A percentile compares a stretch with the other conserved stretches of the same genome.
phyloP scores from a whole-genome alignment of 108 stramenopile species.

The Nitzschia inconspicua region DNA sequence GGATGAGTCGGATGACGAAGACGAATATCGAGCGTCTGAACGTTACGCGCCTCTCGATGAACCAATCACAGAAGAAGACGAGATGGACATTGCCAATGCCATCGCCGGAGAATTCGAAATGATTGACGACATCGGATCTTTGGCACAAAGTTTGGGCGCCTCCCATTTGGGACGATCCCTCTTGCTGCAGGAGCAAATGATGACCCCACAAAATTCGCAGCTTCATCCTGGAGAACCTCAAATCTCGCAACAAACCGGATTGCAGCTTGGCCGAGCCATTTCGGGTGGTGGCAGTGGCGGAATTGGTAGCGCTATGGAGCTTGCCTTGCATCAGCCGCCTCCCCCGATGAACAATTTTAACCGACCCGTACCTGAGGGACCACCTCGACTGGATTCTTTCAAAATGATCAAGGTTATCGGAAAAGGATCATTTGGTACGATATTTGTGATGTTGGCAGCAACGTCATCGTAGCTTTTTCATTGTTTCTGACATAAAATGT shows the following conservation, averaged over 20 bases:
- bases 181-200: slow-evolving; percentile 66
- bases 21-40: slow-evolving; percentile 43
- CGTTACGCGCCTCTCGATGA: slow-evolving; percentile 73
- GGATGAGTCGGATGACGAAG: slow-evolving; percentile 54
- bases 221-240: background rate
- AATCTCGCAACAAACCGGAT: slow-evolving; percentile 9
- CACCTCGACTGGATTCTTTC: slow-evolving; percentile 83
- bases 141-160: slow-evolving; percentile 80
- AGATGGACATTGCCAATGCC: slow-evolving; percentile 56
- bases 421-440: slow-evolving; percentile 93
- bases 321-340: slow-evolving; percentile 36
- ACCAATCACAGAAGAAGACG: slow-evolving; percentile 63
- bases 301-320: slow-evolving; percentile 73
- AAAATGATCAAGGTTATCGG: slow-evolving; percentile 90
- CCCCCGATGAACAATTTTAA: slow-evolving; percentile 62
- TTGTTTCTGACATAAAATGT: background rate
- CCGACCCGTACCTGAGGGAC: slow-evolving; percentile 53
- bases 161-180: slow-evolving; percentile 77
- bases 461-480: too few relatives aligned
- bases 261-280: slow-evolving; percentile 25
- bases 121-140: slow-evolving; percentile 84
- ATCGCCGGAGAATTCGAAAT: slow-evolving; percentile 77
- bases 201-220: slow-evolving; percentile 4
- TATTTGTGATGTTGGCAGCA: too few relatives aligned
- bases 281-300: slow-evolving; percentile 42